A percentile compares a stretch with the other conserved stretches of the same genome.
These are phyloP conservation scores for Telopea speciosissima DNA, from an alignment of 177 flowering plant species.

Conservation along the genomic window DNA sequence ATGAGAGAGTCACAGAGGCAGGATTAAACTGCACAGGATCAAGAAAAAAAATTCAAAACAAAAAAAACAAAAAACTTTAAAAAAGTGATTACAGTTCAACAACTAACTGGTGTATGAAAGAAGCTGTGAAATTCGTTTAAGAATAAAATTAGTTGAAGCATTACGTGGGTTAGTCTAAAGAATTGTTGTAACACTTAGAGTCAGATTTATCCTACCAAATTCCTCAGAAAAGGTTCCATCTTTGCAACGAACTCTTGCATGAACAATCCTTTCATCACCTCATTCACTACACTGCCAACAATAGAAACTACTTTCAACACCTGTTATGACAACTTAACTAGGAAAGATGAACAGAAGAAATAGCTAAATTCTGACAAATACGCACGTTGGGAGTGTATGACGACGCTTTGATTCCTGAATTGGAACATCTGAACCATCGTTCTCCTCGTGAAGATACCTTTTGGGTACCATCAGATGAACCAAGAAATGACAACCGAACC, in stretches of 20 bases:
- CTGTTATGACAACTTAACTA: neutral
- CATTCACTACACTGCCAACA: conserved; percentile 26
- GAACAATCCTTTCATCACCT: conserved; percentile 19
- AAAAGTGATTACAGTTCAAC: neutral
- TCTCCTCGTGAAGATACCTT: conserved; percentile 28
- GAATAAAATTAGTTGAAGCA: neutral
- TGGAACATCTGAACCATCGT: conserved; percentile 15
- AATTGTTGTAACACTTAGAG: neutral
- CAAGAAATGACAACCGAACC: neutral
- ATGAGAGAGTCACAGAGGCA: too few relatives aligned
- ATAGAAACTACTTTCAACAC: conserved; percentile 4
- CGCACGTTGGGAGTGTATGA: conserved; percentile 21
- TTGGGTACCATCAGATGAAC: conserved; percentile 37
- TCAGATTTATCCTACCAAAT: conserved; percentile 25
- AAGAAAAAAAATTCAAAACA: too few relatives aligned
- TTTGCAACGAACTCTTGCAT: conserved; percentile 16
- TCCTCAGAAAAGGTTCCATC: conserved; percentile 37
- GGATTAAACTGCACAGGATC: too few relatives aligned
- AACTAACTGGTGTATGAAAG: neutral
- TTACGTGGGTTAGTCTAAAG: neutral
- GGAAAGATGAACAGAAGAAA: conserved; percentile 1
- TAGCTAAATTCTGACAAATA: neutral
- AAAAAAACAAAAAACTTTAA: neutral
- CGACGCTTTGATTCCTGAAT: conserved; percentile 27
- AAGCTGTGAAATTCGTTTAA: too few relatives aligned